Conservation (phyloP, 306 rosid species). For the Malus asiatica region DNA sequence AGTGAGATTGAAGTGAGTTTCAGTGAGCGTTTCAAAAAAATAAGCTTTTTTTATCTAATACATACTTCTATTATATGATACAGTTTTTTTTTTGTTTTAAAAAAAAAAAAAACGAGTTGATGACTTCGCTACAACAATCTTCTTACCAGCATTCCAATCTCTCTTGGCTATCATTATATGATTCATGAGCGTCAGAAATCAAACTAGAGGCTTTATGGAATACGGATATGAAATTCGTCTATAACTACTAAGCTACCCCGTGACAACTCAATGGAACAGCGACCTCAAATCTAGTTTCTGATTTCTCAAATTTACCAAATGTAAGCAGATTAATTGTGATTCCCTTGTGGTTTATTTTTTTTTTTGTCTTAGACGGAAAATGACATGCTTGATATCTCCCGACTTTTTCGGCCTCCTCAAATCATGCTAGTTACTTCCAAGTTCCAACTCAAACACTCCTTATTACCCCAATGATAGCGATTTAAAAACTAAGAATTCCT, state of each 20-base stretch:
- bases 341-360: not conserved
- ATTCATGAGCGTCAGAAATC: accelerated
- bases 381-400: not conserved
- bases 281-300: too few relatives aligned
- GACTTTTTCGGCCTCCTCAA: not conserved
- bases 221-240: accelerated
- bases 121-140: accelerated
- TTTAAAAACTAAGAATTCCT: too few relatives aligned
- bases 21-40: too few relatives aligned
- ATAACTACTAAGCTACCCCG: accelerated
- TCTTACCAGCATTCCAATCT: accelerated
- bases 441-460: not conserved
- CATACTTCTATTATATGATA: too few relatives aligned
- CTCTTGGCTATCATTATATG: too few relatives aligned
- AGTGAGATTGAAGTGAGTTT: too few relatives aligned
- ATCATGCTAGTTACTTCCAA: not conserved
- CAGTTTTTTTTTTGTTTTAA: too few relatives aligned
- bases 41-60: too few relatives aligned
- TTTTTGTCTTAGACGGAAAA: not conserved
- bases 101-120: accelerated
- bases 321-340: not conserved
- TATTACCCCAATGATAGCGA: not conserved
- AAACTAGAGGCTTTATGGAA: too few relatives aligned
- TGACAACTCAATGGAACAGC: too few relatives aligned
- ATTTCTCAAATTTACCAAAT: too few relatives aligned